Percentiles rank a stretch among this genome's conserved stretches.
Evolutionary conservation across 2,329 filamentous ascomycete genomes (phyloP).

Genomic region (Xylariaceae sp.): DNA sequence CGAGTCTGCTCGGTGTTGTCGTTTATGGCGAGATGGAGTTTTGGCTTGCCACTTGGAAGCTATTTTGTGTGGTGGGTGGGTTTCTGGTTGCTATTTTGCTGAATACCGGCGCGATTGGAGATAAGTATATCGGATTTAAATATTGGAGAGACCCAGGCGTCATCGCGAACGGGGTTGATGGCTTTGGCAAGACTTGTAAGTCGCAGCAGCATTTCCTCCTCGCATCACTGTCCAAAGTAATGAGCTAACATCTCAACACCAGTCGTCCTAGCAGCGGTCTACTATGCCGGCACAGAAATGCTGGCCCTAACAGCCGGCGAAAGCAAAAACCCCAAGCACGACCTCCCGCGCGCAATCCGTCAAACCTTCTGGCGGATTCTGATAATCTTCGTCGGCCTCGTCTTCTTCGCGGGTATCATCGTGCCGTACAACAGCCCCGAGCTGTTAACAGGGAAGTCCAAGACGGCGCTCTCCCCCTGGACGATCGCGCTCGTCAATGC

Average conservation of each 20-base stretch:
- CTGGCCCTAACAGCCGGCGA: constrained; percentile 35
- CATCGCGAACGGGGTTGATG: constrained; percentile 33
- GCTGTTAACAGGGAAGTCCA: constrained; percentile 32
- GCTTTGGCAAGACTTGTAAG: constrained; percentile 34
- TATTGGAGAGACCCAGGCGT: constrained; percentile 33
- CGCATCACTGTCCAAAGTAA: too few species aligned
- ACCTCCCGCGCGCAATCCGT: constrained; percentile 29
- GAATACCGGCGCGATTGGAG: constrained; percentile 34
- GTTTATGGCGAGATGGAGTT: constrained; percentile 33
- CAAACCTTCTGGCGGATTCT: constrained; percentile 32
- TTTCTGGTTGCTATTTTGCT: constrained; percentile 33
- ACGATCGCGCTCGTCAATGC: constrained; percentile 29
- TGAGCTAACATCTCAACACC: too few species aligned
- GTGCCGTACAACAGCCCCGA: constrained; percentile 31
- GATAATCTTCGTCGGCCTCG: constrained; percentile 30
- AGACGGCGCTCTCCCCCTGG: constrained; percentile 30
- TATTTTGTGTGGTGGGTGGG: constrained; percentile 30
- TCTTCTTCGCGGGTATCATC: constrained; percentile 33
- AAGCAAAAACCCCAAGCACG: constrained; percentile 28
- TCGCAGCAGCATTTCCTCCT: too few species aligned
- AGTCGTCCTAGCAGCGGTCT: constrained; percentile 35
- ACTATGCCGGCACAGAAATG: constrained; percentile 36
- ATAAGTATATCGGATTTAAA: constrained; percentile 33
- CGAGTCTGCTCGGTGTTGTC: constrained; percentile 34
- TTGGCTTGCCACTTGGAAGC: constrained; percentile 32